Conservation (phyloP, 148 eudicot species). For the Chenopodium formosanum region DNA sequence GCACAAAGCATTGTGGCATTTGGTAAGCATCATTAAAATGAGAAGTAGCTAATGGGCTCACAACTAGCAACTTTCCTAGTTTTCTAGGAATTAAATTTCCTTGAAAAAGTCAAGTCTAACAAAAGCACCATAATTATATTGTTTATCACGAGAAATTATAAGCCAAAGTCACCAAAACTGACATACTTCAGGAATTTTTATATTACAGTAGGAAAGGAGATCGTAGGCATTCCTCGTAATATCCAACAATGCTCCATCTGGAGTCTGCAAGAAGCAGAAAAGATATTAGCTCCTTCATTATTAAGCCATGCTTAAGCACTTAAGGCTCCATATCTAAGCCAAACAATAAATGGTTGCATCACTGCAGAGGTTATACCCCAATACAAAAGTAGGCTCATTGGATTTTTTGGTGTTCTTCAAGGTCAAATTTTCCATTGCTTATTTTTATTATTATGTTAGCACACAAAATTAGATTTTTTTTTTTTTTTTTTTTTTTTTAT, state of each 20-base stretch:
- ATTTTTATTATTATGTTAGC: not conserved
- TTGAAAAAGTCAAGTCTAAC: not conserved
- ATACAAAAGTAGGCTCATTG: not conserved
- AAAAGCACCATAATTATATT: constrained; percentile 1
- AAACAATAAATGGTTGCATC: not conserved
- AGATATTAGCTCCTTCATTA: constrained; percentile 12
- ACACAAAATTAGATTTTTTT: too few species aligned
- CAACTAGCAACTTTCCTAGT: not conserved
- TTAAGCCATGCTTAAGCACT: not conserved
- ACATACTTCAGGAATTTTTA: constrained; percentile 71
- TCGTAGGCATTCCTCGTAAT: constrained; percentile 86
- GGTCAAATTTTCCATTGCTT: not conserved
- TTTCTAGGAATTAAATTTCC: not conserved
- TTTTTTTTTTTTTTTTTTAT: too few species aligned
- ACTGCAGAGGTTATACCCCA: not conserved
- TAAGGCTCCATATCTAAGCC: not conserved
- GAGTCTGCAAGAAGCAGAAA: constrained; percentile 67
- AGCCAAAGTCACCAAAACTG: constrained; percentile 4
- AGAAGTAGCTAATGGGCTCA: not conserved
- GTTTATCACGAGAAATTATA: not conserved
- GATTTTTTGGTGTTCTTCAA: not conserved
- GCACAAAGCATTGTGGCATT: not conserved
- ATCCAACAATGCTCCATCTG: constrained; percentile 93
- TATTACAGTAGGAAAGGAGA: constrained; percentile 68
- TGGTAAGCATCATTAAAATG: not conserved